Conservation (phyloP, 78 protist species). For the Dictyostelium intermedium region DNA sequence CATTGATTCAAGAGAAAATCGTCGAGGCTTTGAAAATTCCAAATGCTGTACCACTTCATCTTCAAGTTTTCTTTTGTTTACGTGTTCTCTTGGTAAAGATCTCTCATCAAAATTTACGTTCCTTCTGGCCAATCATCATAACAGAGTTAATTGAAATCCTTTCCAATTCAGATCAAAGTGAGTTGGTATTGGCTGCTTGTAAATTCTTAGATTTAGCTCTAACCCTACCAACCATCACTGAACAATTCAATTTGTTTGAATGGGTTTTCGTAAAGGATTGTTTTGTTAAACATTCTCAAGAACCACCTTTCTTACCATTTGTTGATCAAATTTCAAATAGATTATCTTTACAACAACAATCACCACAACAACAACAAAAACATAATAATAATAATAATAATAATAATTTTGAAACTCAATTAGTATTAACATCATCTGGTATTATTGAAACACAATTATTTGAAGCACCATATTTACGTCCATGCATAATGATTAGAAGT, state of each 20-base stretch:
- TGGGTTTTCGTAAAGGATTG: constrained; percentile 71
- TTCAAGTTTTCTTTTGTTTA: constrained; percentile 63
- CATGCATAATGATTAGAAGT: constrained; percentile 46
- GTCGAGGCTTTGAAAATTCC: constrained; percentile 74
- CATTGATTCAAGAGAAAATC: constrained; percentile 67
- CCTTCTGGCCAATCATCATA: constrained; percentile 76
- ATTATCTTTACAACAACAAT: not conserved
- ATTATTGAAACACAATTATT: not conserved
- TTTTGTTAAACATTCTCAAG: constrained; percentile 52
- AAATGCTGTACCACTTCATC: constrained; percentile 26
- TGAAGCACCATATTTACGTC: constrained; percentile 10
- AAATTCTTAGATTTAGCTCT: constrained; percentile 70
- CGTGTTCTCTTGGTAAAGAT: constrained; percentile 50
- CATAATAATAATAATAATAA: not conserved
- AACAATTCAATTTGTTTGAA: constrained; percentile 61
- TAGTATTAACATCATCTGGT: constrained; percentile 25
- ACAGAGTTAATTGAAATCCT: constrained; percentile 65
- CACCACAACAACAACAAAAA: not conserved
- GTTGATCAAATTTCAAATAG: constrained; percentile 33
- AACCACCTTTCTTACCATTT: constrained; percentile 42
- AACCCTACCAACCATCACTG: constrained; percentile 54
- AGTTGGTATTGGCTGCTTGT: constrained; percentile 43
- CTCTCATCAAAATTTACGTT: constrained; percentile 35
- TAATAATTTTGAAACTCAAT: not conserved
- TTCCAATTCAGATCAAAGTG: constrained; percentile 7